Conservation (phyloP, 805 yeast species). For the Yarrowia osloensis region DNA sequence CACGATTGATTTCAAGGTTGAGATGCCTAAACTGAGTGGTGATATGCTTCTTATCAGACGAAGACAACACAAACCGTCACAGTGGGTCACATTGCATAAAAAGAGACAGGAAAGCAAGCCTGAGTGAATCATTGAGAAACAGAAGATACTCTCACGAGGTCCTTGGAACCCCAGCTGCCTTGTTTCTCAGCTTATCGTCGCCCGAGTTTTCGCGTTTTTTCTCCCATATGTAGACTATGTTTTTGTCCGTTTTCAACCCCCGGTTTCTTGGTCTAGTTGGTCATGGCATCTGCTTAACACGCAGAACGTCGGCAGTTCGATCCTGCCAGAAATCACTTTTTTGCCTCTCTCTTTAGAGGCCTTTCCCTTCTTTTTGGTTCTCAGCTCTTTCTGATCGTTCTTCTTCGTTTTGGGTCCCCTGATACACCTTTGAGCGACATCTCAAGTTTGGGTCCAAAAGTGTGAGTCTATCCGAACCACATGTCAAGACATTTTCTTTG, state of each 20-base stretch:
- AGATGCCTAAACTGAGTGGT: background rate
- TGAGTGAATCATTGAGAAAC: too few relatives aligned
- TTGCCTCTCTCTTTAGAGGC: too few relatives aligned
- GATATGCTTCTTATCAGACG: background rate
- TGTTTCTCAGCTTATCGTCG: too few relatives aligned
- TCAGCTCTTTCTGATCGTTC: too few relatives aligned
- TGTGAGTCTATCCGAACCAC: background rate
- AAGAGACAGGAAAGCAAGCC: too few relatives aligned
- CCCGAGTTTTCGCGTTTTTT: too few relatives aligned
- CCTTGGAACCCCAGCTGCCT: too few relatives aligned
- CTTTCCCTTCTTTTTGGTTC: too few relatives aligned
- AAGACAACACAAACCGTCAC: background rate
- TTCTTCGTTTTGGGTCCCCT: too few relatives aligned
- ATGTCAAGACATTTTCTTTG: background rate
- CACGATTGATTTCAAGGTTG: background rate
- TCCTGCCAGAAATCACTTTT: slow-evolving; percentile 58
- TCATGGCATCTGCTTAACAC: slow-evolving; percentile 99
- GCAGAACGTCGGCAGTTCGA: slow-evolving; percentile 99
- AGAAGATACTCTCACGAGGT: too few relatives aligned
- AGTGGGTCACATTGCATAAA: background rate
- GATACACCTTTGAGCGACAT: background rate
- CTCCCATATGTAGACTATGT: too few relatives aligned
- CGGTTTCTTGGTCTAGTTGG: slow-evolving; percentile 87
- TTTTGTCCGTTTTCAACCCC: too few relatives aligned
- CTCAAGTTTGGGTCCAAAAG: background rate